These are phyloP conservation scores for Colletotrichum sp. DNA, from an alignment of 2,329 filamentous ascomycete species.

Conservation along the genomic window DNA sequence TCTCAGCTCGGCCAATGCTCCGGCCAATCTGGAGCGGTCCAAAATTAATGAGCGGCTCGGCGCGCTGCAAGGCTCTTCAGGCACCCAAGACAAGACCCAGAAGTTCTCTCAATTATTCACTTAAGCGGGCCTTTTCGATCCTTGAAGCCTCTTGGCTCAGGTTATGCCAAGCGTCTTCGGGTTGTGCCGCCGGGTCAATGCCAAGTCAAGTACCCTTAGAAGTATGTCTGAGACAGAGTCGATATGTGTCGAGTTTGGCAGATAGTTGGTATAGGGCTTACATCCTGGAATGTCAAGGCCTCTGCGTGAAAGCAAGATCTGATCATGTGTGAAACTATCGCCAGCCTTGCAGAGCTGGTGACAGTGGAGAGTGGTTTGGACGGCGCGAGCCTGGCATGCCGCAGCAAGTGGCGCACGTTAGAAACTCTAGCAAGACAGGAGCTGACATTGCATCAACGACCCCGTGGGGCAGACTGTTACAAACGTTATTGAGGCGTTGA, in stretches of 20 bases:
- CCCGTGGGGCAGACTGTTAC: background rate
- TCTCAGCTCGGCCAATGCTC: background rate
- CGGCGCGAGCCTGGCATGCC: accelerated
- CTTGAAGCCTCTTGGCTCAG: background rate
- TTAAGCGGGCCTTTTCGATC: background rate
- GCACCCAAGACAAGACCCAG: background rate
- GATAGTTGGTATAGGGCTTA: background rate
- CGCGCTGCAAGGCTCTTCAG: background rate
- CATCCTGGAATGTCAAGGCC: background rate
- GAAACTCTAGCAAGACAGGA: background rate
- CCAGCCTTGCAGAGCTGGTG: accelerated
- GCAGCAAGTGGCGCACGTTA: background rate
- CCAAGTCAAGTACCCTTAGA: background rate
- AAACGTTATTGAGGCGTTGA: accelerated
- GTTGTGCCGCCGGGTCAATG: background rate
- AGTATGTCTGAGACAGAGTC: background rate
- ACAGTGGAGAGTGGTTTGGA: accelerated
- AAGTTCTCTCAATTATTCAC: background rate
- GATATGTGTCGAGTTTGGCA: background rate
- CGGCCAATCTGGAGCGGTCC: accelerated
- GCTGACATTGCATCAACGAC: accelerated
- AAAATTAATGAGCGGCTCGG: background rate
- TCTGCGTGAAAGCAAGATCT: background rate
- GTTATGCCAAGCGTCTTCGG: background rate
- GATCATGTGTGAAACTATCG: background rate